phyloP scores from a whole-genome alignment of 2,329 filamentous ascomycete species.

The Onygenales sp. region DNA sequence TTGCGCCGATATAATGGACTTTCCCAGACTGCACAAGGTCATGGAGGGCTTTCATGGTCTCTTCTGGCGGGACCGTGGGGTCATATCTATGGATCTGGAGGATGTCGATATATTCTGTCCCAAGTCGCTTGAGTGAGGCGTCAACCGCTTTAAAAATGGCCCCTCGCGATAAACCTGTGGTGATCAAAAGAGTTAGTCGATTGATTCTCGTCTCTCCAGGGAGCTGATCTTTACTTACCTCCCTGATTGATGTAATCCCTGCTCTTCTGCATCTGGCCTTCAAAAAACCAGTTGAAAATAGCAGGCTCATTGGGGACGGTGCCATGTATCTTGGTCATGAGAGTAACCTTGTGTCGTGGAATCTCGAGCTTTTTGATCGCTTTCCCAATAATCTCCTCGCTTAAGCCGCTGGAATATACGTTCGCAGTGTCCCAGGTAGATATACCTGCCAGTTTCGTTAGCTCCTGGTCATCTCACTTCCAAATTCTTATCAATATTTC shows the following conservation, averaged over 20 bases:
- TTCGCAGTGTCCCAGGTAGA: constrained; percentile 26
- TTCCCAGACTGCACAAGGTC: constrained; percentile 30
- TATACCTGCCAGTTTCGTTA: not conserved
- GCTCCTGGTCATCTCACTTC: not conserved
- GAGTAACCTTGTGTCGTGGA: constrained; percentile 47
- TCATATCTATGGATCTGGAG: constrained; percentile 44
- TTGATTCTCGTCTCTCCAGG: not conserved
- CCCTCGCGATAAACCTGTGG: constrained; percentile 25
- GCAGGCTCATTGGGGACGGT: constrained; percentile 24
- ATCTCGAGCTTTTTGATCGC: constrained; percentile 51
- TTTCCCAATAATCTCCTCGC: constrained; percentile 45
- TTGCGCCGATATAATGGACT: constrained; percentile 24
- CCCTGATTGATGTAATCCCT: constrained; percentile 42
- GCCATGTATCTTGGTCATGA: constrained; percentile 47
- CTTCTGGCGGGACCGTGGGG: constrained; percentile 35
- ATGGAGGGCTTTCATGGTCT: constrained; percentile 39
- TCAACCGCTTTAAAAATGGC: constrained; percentile 40
- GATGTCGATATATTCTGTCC: constrained; percentile 40
- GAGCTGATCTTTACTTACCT: constrained; percentile 7
- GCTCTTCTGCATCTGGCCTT: constrained; percentile 29
- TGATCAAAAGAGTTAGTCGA: not conserved
- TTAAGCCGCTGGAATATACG: constrained; percentile 47
- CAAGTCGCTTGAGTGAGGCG: constrained; percentile 34
- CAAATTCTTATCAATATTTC: not conserved
- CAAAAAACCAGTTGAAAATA: constrained; percentile 25